Conservation (phyloP, 2,329 filamentous ascomycete species). For the Thielaviopsis cerberus region DNA sequence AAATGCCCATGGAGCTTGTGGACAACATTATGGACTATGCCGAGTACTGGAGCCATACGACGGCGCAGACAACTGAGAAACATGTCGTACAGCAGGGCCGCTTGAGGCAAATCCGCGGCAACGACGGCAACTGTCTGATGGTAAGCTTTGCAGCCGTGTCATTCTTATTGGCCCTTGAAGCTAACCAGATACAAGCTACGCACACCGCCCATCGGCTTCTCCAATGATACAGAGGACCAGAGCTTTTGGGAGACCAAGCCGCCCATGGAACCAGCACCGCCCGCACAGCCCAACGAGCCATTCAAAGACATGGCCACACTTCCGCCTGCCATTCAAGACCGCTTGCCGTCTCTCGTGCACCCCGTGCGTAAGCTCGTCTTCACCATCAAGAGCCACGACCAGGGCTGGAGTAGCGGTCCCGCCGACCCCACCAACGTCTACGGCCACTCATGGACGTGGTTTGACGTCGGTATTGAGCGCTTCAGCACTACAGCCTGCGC, state of each 20-base stretch:
- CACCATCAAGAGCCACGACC: constrained; percentile 36
- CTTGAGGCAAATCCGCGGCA: neutral
- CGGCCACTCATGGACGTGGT: constrained; percentile 37
- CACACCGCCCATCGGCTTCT: constrained; percentile 23
- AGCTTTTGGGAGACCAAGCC: neutral
- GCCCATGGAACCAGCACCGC: neutral
- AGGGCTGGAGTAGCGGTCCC: constrained; percentile 31
- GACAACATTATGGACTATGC: constrained; percentile 38
- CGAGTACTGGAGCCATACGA: constrained; percentile 42
- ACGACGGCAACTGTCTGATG: neutral
- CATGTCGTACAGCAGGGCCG: neutral
- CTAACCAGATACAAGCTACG: constrained; percentile 19
- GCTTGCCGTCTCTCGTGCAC: constrained; percentile 23
- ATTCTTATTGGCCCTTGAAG: neutral
- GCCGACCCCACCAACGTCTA: neutral
- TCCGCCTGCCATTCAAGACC: neutral
- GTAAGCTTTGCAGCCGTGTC: neutral
- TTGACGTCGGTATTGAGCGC: constrained; percentile 41
- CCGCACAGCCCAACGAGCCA: neutral
- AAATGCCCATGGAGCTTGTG: constrained; percentile 35
- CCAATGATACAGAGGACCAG: constrained; percentile 7
- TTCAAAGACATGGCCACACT: neutral
- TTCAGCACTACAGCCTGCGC: constrained; percentile 17
- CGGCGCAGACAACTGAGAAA: neutral
- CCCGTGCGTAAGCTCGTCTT: constrained; percentile 45